phyloP scores from a whole-genome alignment of 768 basidiomycete species.

The Boletales sp. region DNA sequence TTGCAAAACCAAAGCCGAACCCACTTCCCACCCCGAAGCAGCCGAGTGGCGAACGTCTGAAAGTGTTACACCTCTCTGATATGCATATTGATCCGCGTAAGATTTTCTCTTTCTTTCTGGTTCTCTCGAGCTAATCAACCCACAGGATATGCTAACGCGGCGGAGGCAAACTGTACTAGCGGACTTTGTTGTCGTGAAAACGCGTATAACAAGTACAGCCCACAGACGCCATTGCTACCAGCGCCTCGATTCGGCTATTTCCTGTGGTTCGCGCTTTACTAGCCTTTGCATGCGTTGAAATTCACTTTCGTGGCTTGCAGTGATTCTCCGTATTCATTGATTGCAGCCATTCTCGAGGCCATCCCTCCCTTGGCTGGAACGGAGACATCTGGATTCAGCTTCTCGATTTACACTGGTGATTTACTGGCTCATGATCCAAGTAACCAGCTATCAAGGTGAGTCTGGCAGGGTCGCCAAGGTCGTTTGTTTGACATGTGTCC shows the following conservation, averaged over 20 bases:
- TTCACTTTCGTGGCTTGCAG: constrained; percentile 27
- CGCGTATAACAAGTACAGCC: constrained; percentile 47
- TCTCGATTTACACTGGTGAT: constrained; percentile 70
- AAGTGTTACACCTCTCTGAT: constrained; percentile 75
- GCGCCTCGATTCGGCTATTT: constrained; percentile 71
- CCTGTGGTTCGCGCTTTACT: constrained; percentile 40
- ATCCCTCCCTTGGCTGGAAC: constrained; percentile 68
- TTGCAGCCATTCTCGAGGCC: constrained; percentile 55
- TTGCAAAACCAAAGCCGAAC: constrained; percentile 72
- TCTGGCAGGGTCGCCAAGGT: not conserved
- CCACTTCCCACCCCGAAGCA: constrained; percentile 56
- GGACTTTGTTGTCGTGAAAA: constrained; percentile 64
- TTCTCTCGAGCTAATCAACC: not conserved
- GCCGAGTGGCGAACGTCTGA: constrained; percentile 61
- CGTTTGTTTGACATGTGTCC: not conserved
- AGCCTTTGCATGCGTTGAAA: not conserved
- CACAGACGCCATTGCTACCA: constrained; percentile 46
- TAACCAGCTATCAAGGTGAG: constrained; percentile 58
- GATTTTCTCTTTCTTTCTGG: constrained; percentile 10
- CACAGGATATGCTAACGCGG: constrained; percentile 61
- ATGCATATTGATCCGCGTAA: constrained; percentile 71
- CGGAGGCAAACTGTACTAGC: constrained; percentile 70
- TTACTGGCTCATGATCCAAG: constrained; percentile 69
- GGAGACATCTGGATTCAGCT: constrained; percentile 56
- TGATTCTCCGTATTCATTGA: constrained; percentile 63